Evolutionary conservation across 768 basidiomycete species (phyloP).

Genomic region (Dioszegia crocea): DNA sequence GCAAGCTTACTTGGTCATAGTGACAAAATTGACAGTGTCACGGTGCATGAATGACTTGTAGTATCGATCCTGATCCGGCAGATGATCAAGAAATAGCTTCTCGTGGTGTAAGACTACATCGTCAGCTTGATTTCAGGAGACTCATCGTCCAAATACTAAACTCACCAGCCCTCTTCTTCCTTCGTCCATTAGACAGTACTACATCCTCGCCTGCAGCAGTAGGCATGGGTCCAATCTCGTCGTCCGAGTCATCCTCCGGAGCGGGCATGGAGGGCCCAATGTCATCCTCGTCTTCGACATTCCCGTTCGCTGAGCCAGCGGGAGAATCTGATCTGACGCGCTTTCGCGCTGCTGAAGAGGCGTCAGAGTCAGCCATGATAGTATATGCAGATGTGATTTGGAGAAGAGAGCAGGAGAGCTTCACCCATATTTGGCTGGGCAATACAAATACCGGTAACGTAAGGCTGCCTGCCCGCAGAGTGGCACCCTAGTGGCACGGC

Average conservation of each 20-base stretch:
- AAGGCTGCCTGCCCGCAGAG: no score
- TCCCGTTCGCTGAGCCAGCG: background rate
- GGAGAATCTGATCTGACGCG: background rate
- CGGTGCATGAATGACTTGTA: conserved; percentile 98
- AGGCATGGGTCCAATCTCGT: conserved; percentile 46
- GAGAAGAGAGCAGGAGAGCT: no score
- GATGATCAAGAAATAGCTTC: conserved; percentile 81
- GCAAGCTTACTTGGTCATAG: conserved; percentile 71
- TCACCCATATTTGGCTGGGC: no score
- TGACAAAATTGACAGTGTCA: conserved; percentile 80
- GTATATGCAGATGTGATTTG: no score
- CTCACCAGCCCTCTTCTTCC: conserved; percentile 48
- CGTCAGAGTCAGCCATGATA: background rate
- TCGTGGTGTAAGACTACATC: conserved; percentile 86
- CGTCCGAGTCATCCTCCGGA: conserved; percentile 40
- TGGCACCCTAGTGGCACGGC: no score
- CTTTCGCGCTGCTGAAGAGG: background rate
- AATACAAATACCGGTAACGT: no score
- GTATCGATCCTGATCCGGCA: conserved; percentile 89
- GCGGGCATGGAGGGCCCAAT: conserved; percentile 28
- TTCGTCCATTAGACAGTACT: conserved; percentile 21
- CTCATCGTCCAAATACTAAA: background rate
- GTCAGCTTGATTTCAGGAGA: background rate
- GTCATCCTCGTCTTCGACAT: conserved; percentile 2
- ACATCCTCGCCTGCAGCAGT: conserved; percentile 24